Conservation (phyloP, 345 rosid genomes). For the Euphorbia tirucalli region DNA sequence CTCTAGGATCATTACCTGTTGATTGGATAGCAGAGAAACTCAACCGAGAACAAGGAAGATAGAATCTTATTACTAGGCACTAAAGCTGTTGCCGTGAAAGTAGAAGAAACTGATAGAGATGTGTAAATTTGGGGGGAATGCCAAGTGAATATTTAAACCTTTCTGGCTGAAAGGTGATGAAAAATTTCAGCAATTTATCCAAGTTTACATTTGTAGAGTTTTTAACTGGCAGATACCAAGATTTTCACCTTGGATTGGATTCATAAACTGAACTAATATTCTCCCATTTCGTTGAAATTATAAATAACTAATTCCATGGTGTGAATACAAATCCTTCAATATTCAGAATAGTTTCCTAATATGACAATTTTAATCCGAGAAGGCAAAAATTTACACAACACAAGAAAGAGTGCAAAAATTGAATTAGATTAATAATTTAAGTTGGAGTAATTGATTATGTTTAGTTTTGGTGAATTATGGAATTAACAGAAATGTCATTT, state of each 20-base stretch:
- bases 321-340: too few relatives aligned
- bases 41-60: conserved; percentile 16
- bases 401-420: not conserved
- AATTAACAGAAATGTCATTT: not conserved
- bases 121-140: not conserved
- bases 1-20: conserved; percentile 61
- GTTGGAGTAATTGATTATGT: not conserved
- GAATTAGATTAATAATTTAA: too few relatives aligned
- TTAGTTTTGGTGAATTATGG: too few relatives aligned
- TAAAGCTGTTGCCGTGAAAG: not conserved
- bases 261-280: not conserved
- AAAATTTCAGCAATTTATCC: not conserved
- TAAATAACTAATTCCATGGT: too few relatives aligned
- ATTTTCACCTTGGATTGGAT: not conserved
- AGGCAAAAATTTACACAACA: too few relatives aligned
- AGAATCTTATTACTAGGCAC: not conserved
- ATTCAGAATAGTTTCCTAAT: too few relatives aligned
- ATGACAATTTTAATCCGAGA: too few relatives aligned
- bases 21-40: conserved; percentile 56
- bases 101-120: not conserved
- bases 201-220: not conserved
- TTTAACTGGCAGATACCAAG: not conserved
- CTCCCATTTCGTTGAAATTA: too few relatives aligned
- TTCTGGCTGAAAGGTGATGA: not conserved
- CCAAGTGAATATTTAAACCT: not conserved